A percentile compares a stretch with the other conserved stretches of the same genome.
These are phyloP conservation scores for Avena insularis DNA, from an alignment of 176 grass and related monocot genomes.

Conservation along the genomic window DNA sequence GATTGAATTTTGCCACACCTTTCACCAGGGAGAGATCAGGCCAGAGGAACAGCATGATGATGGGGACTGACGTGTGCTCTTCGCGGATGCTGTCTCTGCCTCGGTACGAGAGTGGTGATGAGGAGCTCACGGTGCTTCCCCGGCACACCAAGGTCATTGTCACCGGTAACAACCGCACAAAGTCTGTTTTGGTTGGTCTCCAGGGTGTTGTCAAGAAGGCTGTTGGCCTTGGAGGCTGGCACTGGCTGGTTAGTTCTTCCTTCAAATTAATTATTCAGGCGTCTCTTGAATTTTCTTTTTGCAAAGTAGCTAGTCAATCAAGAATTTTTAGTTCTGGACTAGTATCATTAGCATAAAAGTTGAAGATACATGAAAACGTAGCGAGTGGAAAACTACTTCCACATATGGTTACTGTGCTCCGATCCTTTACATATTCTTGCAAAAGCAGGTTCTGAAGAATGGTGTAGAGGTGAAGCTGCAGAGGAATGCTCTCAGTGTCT, in stretches of 20 bases:
- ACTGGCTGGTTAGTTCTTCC: slow-evolving; percentile 70
- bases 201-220: slow-evolving; percentile 91
- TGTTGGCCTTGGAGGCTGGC: slow-evolving; percentile 90
- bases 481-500: slow-evolving; percentile 82
- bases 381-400: not conserved
- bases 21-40: slow-evolving; percentile 26
- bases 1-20: slow-evolving; percentile 38
- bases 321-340: not conserved
- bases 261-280: slow-evolving; percentile 15
- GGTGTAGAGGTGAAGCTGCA: slow-evolving; percentile 90
- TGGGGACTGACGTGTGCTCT: slow-evolving; percentile 66
- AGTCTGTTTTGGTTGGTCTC: slow-evolving; percentile 81
- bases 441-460: slow-evolving; percentile 74
- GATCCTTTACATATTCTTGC: slow-evolving; percentile 25
- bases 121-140: slow-evolving; percentile 76
- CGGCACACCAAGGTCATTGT: slow-evolving; percentile 83
- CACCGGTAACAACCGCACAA: slow-evolving; percentile 89
- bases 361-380: slow-evolving; percentile 19
- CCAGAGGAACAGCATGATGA: slow-evolving; percentile 45
- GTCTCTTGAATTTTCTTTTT: not conserved
- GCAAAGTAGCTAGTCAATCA: not conserved
- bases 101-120: slow-evolving; percentile 57
- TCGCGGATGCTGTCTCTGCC: slow-evolving; percentile 53
- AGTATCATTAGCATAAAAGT: not conserved
- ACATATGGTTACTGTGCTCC: not conserved